phyloP scores from a whole-genome alignment of 768 basidiomycete genomes.

The Tubosaeta sp. region DNA sequence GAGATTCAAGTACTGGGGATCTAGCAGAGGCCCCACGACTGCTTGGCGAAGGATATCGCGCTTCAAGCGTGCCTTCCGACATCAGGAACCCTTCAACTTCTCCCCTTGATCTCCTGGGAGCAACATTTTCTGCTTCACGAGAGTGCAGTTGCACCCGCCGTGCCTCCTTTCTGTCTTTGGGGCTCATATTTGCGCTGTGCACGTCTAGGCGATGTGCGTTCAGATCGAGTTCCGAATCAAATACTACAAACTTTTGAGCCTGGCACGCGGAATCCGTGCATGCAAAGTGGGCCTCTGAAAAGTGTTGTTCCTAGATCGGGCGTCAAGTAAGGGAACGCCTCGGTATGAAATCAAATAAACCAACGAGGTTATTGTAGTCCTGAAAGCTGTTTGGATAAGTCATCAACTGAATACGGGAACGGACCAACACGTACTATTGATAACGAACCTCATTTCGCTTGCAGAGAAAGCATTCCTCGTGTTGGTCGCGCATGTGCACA shows the following conservation, averaged over 20 bases:
- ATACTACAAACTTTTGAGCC: conserved; percentile 92
- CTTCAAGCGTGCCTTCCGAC: background rate
- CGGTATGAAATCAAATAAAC: conserved; percentile 15
- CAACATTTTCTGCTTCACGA: too few relatives aligned
- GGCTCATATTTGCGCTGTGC: conserved; percentile 70
- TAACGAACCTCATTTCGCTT: conserved; percentile 74
- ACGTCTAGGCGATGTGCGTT: conserved; percentile 87
- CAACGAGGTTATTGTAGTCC: conserved; percentile 71
- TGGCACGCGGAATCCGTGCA: conserved; percentile 74
- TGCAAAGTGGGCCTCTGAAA: conserved; percentile 69
- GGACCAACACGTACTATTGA: conserved; percentile 58
- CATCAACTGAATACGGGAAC: background rate
- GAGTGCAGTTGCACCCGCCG: conserved; percentile 62
- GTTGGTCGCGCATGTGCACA: conserved; percentile 85
- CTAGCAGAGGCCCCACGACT: conserved; percentile 47
- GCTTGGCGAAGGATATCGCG: background rate
- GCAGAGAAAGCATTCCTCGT: conserved; percentile 97
- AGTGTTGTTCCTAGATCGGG: conserved; percentile 63
- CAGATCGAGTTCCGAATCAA: conserved; percentile 80
- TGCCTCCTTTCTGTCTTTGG: conserved; percentile 64
- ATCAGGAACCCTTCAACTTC: background rate
- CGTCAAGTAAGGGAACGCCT: background rate
- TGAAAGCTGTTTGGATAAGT: conserved; percentile 50
- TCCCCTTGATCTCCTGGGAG: background rate
- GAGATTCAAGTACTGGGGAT: conserved; percentile 75